Evolutionary conservation across 345 rosid genomes (phyloP), one percentile per base, ranked within the genome.

Genomic region (Heritiera fomes): DNA sequence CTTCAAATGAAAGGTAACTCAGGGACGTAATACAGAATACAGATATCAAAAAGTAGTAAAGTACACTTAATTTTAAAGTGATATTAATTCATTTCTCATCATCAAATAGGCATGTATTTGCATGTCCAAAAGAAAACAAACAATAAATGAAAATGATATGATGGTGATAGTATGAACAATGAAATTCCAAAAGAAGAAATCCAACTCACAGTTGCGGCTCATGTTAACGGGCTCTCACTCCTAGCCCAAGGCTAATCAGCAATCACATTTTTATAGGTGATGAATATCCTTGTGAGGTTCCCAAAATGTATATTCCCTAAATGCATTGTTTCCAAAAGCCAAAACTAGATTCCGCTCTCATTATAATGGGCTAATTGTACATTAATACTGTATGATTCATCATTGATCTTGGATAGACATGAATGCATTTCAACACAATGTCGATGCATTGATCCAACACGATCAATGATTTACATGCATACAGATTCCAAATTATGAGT

Each of bases 171-270:
- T 32, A 65, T 30, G 34, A 55, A 78, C 50, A 78, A 69, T 56
- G 59, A 32, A 47, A 73, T 34, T 75, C 78, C 58, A 20, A 77
- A 63, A 53, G n/a, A 75, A 73, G 69, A 83, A 75, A 75, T 60
- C 50, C 38, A 75, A 90, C 93, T 89, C 87, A 91, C 94, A 68
- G 73, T 64, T 80, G 67, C 73, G 71, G 83, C 78, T 83, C 78
- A 77, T 58, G 65, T 62, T 68, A 71, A 20, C 8, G 73, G 78
- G 73, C 77, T 78, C 62, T 83, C 88, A 30, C 40, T 75, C 78
- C 70, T 78, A 69, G 78, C 75, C 77, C 78, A 65, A 73, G 78
- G 71, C 70, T 61, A 81, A 64, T 76, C 78, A 46, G 23, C 45
- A 46, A 5, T 62, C 62, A 69, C 46, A 23, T 23, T 23, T 23